Base-by-base conservation (phyloP, 1,284 basidiomycete species). In the Pisolithus thermaeus region DNA sequence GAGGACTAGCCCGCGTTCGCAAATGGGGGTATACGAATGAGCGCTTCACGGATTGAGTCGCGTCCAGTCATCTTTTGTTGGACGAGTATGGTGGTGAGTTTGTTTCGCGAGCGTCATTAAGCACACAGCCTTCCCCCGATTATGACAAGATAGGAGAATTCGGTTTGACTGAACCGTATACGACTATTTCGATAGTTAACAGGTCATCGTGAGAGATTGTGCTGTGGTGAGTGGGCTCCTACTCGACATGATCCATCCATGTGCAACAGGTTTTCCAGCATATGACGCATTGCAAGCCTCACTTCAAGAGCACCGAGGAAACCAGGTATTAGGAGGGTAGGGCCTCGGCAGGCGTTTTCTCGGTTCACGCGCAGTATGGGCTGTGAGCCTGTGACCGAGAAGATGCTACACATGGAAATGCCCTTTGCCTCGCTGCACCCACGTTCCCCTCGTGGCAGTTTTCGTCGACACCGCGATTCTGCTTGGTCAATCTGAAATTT, bases 361-460 rank as follows among this genome's bases (percentile, higher is more conserved):
- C 52, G 50, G 54, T 48, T 52, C 48, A 56, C 51, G 55, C 58
- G 47, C 51, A 51, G 52, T 42, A 12, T 51, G 52, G 59, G 59
- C 59, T 50, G 60, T 62, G 58, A 55, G 46, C 42, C 23, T 11
- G 54, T 36, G 54, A n/a, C 50, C 37, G 32, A 42, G 32, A 49
- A 39, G 37, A 41, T 41, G 42, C 32, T 52, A 30, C 23, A 49
- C 43, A 28, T 6, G 35, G 25, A 42, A 47, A 47, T 45, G 30
- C 43, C 44, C 50, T 65, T 57, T 55, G 59, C 63, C 63, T 65
- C 64, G 66, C 54, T 64, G 63, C 25, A 45, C 30, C 55, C 66
- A 68, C 63, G 63, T 64, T 65, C 9, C 37, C 37, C 50, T 47
- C 50, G 56, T 62, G 53, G 60, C 60, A 67, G 65, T 65, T 62